Evolutionary conservation across 2,329 filamentous ascomycete species (phyloP), one percentile per base, ranked within the genome.

Genomic region (Xylariomycetidae sp.): DNA sequence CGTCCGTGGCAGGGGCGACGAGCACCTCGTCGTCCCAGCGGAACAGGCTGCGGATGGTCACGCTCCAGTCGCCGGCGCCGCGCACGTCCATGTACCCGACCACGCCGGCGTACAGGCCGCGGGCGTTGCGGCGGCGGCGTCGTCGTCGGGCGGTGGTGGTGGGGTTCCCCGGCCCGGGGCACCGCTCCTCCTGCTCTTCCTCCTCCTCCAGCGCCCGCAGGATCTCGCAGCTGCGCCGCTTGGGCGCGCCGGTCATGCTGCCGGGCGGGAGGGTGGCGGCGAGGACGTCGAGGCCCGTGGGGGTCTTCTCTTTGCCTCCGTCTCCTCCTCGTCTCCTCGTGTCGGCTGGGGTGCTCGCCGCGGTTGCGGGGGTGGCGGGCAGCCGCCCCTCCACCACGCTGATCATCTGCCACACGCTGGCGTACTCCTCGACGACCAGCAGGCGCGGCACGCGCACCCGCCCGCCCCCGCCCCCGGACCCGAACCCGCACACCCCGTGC

Each of bases 221-320:
- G 29, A 95, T 73, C 64, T 94, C 82, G 57, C 90, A 95, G 43
- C 84, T 90, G 29, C 90, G 75, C 61, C 90, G 89, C 67, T 96
- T 96, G 0, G 90, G 92, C 1, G 90, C 90, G 6, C 92, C 92
- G 2, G 90, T 96, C 92, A 96, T 96, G 50, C 84, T 90, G 0
- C 92, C 90, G 0, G 92, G 88, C 0, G 92, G 90, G 1, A 96
- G 69, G 29, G 80, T 84, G 6, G 79, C 72, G 0, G 82, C 76
- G 0, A 96, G 73, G 4, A 90, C 82, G 38, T 90, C 82, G 22
- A 92, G 65, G 2, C 84, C 85, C 0, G 77, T 76, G 38, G 72
- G 13, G n/a, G 22, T 4, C n/a, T n/a, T n/a, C n/a, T n/a, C n/a
- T n/a, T n/a, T 23, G 22, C 22, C 22, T 23, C 22, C 9, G 22